Evolutionary conservation across 2,329 filamentous ascomycete genomes (phyloP), one percentile per base, ranked within the genome.

Genomic region (Aspergillus hiratsukae): DNA sequence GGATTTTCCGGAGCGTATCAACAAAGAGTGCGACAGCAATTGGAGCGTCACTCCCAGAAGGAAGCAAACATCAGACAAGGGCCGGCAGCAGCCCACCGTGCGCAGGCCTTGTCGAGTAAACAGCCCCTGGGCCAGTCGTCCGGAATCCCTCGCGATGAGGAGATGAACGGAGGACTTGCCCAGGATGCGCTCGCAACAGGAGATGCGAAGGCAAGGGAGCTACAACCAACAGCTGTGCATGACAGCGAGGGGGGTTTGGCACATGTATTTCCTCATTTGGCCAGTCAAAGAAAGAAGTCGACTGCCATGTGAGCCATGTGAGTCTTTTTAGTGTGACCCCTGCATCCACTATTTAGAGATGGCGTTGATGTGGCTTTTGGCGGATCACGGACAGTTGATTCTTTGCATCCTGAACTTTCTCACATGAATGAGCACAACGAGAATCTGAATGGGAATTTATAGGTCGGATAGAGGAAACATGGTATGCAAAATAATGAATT

Each of bases 1-100:
- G 75, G 75, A 52, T 55, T 81, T 21, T 78, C 80, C 5, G 74
- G 74, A 58, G 71, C 72, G 53, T 78, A 82, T 61, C 64, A 77
- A 50, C 69, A 77, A 52, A 74, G 70, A 31, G 68, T 77, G 10
- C 66, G 69, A 19, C 62, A 68, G 48, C 64, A 70, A 37, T 54
- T 76, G n/a, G 64, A 66, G 11, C 28, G 40, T 50, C 51, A 63
- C 54, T 49, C 58, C 5, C 19, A 35, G 29, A 40, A 31, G 49
- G 29, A 35, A n/a, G 48, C 19, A 27, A 14, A 10, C 29, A 43
- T 48, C 21, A 51, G 40, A 45, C 28, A 45, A 46, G 21, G 43
- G 19, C 27, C 43, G 21, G 43, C 43, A 23, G 21, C 43, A 25
- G 11, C 43, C 43, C 31, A 35, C 31, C 31, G 31, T 35, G 31